A percentile compares a stretch with the other conserved stretches of the same genome.
Evolutionary conservation across 2,329 filamentous ascomycete genomes (phyloP).

Genomic region (Dendryphion nanum): DNA sequence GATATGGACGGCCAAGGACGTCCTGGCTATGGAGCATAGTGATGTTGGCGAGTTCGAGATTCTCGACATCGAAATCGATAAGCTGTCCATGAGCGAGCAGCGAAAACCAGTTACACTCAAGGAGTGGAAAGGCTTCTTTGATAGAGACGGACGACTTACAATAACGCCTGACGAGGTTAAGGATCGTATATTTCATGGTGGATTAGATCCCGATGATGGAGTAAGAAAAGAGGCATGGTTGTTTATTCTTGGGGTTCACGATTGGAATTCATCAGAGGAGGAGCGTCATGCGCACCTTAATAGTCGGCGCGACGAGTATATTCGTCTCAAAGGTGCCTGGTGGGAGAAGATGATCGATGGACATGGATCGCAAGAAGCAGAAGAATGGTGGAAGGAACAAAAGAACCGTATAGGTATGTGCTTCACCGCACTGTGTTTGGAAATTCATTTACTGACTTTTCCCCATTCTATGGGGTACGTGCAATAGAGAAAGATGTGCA

Average conservation of each 20-base stretch:
- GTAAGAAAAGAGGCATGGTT: slow-evolving; percentile 97
- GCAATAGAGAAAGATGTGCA: slow-evolving; percentile 94
- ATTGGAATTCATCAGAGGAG: slow-evolving; percentile 86
- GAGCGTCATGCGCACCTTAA: slow-evolving; percentile 82
- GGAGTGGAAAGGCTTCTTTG: slow-evolving; percentile 93
- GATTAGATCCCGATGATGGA: slow-evolving; percentile 82
- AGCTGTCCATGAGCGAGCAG: slow-evolving; percentile 71
- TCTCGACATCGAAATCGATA: slow-evolving; percentile 72
- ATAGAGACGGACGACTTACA: slow-evolving; percentile 71
- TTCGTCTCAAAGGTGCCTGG: slow-evolving; percentile 90
- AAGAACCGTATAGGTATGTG: slow-evolving; percentile 83
- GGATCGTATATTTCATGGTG: slow-evolving; percentile 94
- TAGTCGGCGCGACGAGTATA: slow-evolving; percentile 87
- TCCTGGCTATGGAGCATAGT: slow-evolving; percentile 90
- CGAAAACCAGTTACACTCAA: slow-evolving; percentile 74
- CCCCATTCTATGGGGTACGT: slow-evolving; percentile 55
- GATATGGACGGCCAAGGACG: slow-evolving; percentile 91
- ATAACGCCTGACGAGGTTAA: slow-evolving; percentile 91
- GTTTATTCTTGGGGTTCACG: slow-evolving; percentile 85
- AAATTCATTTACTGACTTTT: slow-evolving; percentile 46
- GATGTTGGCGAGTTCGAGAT: slow-evolving; percentile 96
- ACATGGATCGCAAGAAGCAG: slow-evolving; percentile 73
- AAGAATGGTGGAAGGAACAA: slow-evolving; percentile 97
- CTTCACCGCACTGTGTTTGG: slow-evolving; percentile 9
- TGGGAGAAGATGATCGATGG: slow-evolving; percentile 91